phyloP scores from a whole-genome alignment of 768 basidiomycete species.

The Tulasnella sp. region DNA sequence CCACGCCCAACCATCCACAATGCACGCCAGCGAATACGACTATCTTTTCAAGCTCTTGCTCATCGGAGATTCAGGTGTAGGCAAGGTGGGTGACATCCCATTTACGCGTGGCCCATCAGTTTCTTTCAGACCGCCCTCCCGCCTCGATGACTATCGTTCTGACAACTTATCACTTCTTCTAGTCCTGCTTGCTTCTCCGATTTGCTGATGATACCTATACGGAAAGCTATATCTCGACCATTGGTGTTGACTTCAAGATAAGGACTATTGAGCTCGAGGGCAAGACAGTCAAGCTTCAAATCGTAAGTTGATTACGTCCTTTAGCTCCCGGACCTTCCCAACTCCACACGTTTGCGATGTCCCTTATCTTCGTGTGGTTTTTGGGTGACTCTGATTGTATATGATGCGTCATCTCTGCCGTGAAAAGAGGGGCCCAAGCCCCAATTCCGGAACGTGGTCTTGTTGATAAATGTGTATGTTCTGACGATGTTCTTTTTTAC shows the following conservation, averaged over 20 bases:
- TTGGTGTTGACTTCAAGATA: conserved; percentile 99
- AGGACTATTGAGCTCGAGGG: conserved; percentile 97
- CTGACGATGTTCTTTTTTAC: conserved; percentile 17
- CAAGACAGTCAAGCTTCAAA: conserved; percentile 96
- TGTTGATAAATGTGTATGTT: conserved; percentile 22
- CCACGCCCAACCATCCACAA: conserved; percentile 22
- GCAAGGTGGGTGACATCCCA: conserved; percentile 45
- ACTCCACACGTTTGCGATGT: not conserved
- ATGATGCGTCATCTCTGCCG: no score
- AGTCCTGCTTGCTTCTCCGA: conserved; percentile 86
- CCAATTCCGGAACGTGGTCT: no score
- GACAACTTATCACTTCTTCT: conserved; percentile 20
- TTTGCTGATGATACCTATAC: conserved; percentile 97
- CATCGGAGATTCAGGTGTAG: conserved; percentile 92
- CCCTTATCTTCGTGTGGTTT: not conserved
- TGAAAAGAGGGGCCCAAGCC: no score
- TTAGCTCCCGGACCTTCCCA: not conserved
- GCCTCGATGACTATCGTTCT: not conserved
- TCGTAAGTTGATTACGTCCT: conserved; percentile 45
- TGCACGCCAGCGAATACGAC: conserved; percentile 92
- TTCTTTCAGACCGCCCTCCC: not conserved
- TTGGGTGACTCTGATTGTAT: no score
- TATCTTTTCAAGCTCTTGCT: conserved; percentile 93
- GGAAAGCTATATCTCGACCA: conserved; percentile 93
- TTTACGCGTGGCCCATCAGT: conserved; percentile 1